A percentile compares a stretch with the other conserved stretches of the same genome.
Evolutionary conservation across 805 yeast genomes (phyloP).

Genomic region (Yarrowia hollandica): DNA sequence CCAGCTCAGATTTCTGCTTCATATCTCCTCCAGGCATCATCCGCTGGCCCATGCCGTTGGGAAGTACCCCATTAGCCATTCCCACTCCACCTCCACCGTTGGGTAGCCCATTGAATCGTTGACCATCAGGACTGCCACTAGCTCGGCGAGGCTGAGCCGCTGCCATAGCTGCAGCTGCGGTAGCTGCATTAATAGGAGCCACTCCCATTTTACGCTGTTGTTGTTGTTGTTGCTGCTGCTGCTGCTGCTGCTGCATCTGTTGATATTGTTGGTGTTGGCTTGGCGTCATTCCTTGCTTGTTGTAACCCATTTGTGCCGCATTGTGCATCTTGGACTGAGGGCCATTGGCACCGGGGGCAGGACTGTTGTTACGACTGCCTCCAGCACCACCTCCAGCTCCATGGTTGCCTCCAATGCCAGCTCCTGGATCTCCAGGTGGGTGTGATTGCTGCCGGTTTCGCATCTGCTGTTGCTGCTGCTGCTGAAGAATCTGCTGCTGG

Average conservation of each 20-base stretch:
- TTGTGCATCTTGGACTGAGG: slow-evolving; percentile 25
- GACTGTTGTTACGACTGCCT: slow-evolving; percentile 26
- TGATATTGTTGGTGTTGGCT: slow-evolving; percentile 24
- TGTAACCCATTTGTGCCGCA: slow-evolving; percentile 4
- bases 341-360: slow-evolving; percentile 16
- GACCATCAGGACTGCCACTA: slow-evolving; percentile 18
- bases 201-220: slow-evolving; percentile 28
- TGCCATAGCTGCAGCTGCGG: slow-evolving; percentile 14
- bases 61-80: slow-evolving; percentile 17
- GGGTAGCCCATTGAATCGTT: slow-evolving; percentile 21
- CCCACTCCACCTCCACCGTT: background rate
- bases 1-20: slow-evolving; percentile 28
- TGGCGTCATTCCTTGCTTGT: slow-evolving; percentile 25
- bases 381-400: slow-evolving; percentile 1
- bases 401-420: slow-evolving; percentile 1
- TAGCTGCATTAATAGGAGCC: slow-evolving; percentile 14
- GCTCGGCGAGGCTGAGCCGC: slow-evolving; percentile 19
- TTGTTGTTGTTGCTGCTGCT: slow-evolving; percentile 6
- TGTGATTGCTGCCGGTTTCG: slow-evolving; percentile 22
- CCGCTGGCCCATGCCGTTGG: slow-evolving; percentile 28
- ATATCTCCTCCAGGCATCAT: slow-evolving; percentile 23
- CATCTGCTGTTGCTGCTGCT: slow-evolving; percentile 41
- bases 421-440: slow-evolving; percentile 24
- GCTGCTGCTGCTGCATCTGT: slow-evolving; percentile 20
- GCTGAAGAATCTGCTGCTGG: slow-evolving; percentile 45